Conservation (phyloP, 2,329 filamentous ascomycete genomes). For the Hypoxylon sp. region DNA sequence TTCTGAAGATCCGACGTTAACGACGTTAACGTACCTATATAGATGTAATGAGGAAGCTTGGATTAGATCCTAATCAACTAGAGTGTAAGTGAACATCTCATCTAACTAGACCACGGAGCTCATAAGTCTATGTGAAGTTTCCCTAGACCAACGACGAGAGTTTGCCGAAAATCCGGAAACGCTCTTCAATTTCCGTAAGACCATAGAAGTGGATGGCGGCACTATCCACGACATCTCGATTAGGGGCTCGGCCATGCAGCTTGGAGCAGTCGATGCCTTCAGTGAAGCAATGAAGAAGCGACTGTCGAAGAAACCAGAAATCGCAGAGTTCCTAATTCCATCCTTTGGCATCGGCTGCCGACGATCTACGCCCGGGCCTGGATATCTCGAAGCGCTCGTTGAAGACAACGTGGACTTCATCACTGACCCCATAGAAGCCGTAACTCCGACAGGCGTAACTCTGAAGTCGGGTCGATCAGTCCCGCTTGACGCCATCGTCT, state of each 20-base stretch:
- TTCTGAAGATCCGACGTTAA: conserved; percentile 17
- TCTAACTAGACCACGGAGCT: neutral
- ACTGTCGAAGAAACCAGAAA: conserved; percentile 61
- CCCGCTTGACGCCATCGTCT: conserved; percentile 63
- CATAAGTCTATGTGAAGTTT: conserved; percentile 51
- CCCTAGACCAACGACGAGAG: conserved; percentile 56
- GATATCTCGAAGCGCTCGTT: conserved; percentile 62
- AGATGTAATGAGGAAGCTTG: conserved; percentile 59
- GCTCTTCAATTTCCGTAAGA: conserved; percentile 60
- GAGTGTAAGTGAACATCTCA: conserved; percentile 55
- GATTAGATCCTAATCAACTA: conserved; percentile 57
- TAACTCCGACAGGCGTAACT: conserved; percentile 57
- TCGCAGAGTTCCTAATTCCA: conserved; percentile 60
- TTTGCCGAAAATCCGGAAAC: conserved; percentile 57
- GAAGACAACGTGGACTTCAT: conserved; percentile 60
- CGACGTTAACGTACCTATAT: conserved; percentile 25
- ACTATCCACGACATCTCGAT: conserved; percentile 60
- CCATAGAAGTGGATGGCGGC: conserved; percentile 61
- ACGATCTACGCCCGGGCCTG: conserved; percentile 62
- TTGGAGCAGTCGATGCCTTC: conserved; percentile 52
- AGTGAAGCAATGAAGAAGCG: conserved; percentile 58
- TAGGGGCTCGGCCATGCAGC: conserved; percentile 57
- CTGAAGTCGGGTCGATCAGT: conserved; percentile 50
- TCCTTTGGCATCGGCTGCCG: conserved; percentile 62
- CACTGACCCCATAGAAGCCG: conserved; percentile 53